Conservation (phyloP, 345 rosid genomes). For the Eutrema heterophyllum region DNA sequence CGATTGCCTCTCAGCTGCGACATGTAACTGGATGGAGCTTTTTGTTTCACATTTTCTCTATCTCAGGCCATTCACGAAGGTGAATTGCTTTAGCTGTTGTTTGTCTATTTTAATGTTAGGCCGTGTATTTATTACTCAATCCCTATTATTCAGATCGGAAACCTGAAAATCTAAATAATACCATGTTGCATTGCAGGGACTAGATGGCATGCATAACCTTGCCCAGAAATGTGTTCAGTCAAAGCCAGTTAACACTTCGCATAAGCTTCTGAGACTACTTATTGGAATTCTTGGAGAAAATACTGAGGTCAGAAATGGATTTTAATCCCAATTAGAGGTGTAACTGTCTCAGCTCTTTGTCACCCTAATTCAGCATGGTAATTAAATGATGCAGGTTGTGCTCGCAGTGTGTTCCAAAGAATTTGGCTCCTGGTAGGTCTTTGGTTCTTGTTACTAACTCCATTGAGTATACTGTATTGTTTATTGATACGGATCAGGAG, state of each 20-base stretch:
- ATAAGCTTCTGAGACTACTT: conserved; percentile 65
- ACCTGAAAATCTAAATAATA: not conserved
- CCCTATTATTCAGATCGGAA: not conserved
- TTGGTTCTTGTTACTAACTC: not conserved
- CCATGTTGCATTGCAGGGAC: conserved; percentile 51
- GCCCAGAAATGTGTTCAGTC: conserved; percentile 79
- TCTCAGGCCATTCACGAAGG: conserved; percentile 86
- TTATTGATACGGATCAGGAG: not conserved
- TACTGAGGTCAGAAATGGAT: conserved; percentile 55
- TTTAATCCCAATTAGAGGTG: not conserved
- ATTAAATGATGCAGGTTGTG: conserved; percentile 58
- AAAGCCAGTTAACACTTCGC: conserved; percentile 57
- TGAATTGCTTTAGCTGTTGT: conserved; percentile 23
- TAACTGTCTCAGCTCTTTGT: not conserved
- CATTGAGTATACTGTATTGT: conserved; percentile 2
- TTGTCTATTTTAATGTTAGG: conserved; percentile 3
- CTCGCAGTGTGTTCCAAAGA: conserved; percentile 89
- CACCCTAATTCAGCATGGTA: not conserved
- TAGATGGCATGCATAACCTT: conserved; percentile 82
- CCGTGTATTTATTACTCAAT: not conserved
- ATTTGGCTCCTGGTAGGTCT: conserved; percentile 89
- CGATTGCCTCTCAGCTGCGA: conserved; percentile 46
- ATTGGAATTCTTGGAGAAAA: conserved; percentile 87
- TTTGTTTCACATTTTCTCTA: conserved; percentile 72
- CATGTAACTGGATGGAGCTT: conserved; percentile 83